A percentile compares a stretch with the other conserved stretches of the same genome.
Evolutionary conservation across 345 rosid genomes (phyloP).

Genomic region (Moringa oleifera): DNA sequence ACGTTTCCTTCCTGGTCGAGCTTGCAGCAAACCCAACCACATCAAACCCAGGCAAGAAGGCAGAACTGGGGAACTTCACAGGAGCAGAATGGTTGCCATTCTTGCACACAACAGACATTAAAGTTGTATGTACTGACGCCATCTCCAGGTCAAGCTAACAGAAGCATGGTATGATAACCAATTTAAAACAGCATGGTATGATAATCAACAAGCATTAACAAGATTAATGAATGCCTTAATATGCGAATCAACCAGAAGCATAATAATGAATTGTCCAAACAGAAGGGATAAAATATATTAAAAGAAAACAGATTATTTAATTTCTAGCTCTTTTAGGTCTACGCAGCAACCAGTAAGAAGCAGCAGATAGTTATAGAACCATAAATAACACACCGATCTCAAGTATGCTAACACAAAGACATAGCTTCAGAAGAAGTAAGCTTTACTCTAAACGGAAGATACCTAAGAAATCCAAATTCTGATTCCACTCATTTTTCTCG

Average conservation of each 20-base stretch:
- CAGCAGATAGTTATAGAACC: too few species aligned
- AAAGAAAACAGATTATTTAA: too few species aligned
- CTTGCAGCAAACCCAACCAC: slow-evolving; percentile 34
- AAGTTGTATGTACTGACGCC: slow-evolving; percentile 63
- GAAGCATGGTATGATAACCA: not conserved
- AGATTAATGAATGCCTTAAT: too few species aligned
- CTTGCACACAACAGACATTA: slow-evolving; percentile 50
- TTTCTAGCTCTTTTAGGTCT: too few species aligned
- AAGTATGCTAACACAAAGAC: too few species aligned
- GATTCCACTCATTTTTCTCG: not conserved
- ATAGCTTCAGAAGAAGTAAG: not conserved
- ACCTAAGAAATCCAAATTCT: too few species aligned
- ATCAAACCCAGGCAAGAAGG: slow-evolving; percentile 62
- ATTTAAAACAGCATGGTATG: too few species aligned
- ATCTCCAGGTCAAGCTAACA: slow-evolving; percentile 25
- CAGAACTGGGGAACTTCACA: slow-evolving; percentile 39
- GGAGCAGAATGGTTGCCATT: slow-evolving; percentile 42
- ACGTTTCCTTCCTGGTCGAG: slow-evolving; percentile 40
- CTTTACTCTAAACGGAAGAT: not conserved
- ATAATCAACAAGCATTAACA: not conserved
- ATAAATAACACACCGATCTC: too few species aligned
- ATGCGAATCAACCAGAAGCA: not conserved
- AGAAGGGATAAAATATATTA: not conserved
- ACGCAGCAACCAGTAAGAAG: too few species aligned
- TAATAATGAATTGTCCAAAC: too few species aligned